phyloP scores from a whole-genome alignment of 1,284 basidiomycete species.

The Moniliophthora roreri region DNA sequence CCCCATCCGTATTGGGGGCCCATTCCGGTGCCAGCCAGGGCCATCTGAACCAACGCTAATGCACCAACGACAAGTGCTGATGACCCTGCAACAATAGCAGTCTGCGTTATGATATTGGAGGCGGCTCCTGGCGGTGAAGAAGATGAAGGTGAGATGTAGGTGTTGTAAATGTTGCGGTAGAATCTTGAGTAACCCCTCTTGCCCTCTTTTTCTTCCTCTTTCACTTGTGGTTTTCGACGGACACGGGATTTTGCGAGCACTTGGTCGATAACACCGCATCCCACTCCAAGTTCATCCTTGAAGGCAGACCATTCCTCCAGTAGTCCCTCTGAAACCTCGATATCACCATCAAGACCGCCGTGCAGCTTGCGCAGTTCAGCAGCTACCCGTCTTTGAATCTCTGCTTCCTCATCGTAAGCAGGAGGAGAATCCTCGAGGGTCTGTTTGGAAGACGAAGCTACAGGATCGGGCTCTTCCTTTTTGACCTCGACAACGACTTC shows the following conservation, averaged over 20 bases:
- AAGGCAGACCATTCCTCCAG: conserved; percentile 72
- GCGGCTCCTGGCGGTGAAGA: neutral
- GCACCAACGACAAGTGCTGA: conserved; percentile 2
- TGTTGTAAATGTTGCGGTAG: conserved; percentile 78
- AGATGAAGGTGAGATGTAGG: conserved; percentile 38
- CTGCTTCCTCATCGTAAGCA: conserved; percentile 64
- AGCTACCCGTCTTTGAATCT: conserved; percentile 39
- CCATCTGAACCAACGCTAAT: neutral
- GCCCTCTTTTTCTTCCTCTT: conserved; percentile 32
- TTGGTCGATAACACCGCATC: conserved; percentile 76
- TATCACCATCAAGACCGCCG: conserved; percentile 38
- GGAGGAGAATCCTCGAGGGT: neutral
- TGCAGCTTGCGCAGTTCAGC: conserved; percentile 25
- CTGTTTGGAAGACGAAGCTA: neutral
- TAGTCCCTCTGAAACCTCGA: conserved; percentile 47
- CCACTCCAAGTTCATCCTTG: conserved; percentile 74
- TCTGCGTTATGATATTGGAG: neutral
- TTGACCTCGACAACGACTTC: conserved; percentile 51
- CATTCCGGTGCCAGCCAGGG: neutral
- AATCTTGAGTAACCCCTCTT: conserved; percentile 38
- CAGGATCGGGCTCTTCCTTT: conserved; percentile 39
- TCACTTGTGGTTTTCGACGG: conserved; percentile 27
- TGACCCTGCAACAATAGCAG: neutral
- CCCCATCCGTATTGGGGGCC: neutral
- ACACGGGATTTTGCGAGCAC: conserved; percentile 45